Percentiles rank a stretch among this genome's conserved stretches.
Evolutionary conservation across 2,329 filamentous ascomycete genomes (phyloP).

Genomic region (Phyllosticta citriasiana): DNA sequence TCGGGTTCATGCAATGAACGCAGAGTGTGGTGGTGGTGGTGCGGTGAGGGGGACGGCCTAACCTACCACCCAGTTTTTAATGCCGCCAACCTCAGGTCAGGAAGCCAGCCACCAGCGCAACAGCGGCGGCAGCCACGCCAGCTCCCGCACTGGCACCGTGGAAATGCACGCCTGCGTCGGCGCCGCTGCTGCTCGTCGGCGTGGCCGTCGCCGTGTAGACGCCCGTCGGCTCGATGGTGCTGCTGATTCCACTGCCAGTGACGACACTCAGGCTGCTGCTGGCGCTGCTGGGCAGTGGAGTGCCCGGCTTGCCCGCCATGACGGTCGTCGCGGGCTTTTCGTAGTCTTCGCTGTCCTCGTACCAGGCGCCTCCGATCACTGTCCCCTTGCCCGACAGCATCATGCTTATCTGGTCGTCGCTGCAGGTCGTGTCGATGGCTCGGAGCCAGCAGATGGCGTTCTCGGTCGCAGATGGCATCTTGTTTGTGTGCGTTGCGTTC

Average conservation of each 20-base stretch:
- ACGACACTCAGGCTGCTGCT: neutral
- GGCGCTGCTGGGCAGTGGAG: neutral
- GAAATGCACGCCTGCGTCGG: neutral
- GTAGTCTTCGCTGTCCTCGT: constrained; percentile 12
- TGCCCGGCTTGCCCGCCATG: constrained; percentile 9
- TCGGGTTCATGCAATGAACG: too few species aligned
- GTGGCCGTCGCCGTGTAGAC: constrained; percentile 12
- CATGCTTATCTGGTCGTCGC: constrained; percentile 38
- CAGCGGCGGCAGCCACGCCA: neutral
- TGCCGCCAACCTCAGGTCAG: neutral
- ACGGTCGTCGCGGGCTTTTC: constrained; percentile 11
- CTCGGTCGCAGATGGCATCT: constrained; percentile 37
- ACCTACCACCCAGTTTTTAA: too few species aligned
- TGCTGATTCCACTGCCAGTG: neutral
- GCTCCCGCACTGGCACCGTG: constrained; percentile 1
- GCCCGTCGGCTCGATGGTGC: constrained; percentile 10
- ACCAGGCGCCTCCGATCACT: constrained; percentile 18
- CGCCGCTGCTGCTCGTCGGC: neutral
- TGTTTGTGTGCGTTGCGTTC: constrained; percentile 48
- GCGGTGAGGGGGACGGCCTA: neutral
- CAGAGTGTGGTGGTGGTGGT: too few species aligned
- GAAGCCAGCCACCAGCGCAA: constrained; percentile 1
- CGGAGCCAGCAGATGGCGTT: constrained; percentile 53
- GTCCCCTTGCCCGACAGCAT: constrained; percentile 38
- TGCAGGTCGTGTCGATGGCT: constrained; percentile 42